Conservation (phyloP, 805 yeast species). For the Candida patagonica region DNA sequence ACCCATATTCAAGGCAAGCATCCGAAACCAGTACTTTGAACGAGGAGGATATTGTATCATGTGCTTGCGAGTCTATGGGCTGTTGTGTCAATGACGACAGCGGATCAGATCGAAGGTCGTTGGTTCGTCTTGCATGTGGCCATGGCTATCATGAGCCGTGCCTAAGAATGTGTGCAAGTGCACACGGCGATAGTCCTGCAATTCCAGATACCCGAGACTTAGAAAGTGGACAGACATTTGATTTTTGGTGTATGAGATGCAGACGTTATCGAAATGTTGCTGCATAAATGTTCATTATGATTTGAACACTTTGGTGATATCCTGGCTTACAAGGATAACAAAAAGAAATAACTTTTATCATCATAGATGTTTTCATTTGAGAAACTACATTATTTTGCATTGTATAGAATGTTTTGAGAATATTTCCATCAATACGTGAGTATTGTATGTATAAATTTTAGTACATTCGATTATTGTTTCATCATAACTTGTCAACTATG, state of each 20-base stretch:
- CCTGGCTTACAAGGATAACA: no score
- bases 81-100: constrained; percentile 15
- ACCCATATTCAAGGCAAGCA: constrained; percentile 13
- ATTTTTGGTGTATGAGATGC: constrained; percentile 27
- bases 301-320: no score
- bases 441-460: no score
- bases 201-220: constrained; percentile 18
- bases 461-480: no score
- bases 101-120: constrained; percentile 1
- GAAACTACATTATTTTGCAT: no score
- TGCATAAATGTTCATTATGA: no score
- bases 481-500: no score
- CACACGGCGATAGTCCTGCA: constrained; percentile 24
- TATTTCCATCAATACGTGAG: no score
- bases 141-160: constrained; percentile 25
- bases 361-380: no score
- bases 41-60: constrained; percentile 10
- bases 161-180: constrained; percentile 19
- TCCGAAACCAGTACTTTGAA: constrained; percentile 3
- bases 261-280: constrained; percentile 19
- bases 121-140: constrained; percentile 22
- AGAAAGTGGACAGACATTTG: constrained; percentile 10
- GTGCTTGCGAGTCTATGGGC: constrained; percentile 21
- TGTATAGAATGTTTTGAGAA: no score
- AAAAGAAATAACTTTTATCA: no score